phyloP scores from a whole-genome alignment of 73 alveolate species.

The Breviolum minutum region DNA sequence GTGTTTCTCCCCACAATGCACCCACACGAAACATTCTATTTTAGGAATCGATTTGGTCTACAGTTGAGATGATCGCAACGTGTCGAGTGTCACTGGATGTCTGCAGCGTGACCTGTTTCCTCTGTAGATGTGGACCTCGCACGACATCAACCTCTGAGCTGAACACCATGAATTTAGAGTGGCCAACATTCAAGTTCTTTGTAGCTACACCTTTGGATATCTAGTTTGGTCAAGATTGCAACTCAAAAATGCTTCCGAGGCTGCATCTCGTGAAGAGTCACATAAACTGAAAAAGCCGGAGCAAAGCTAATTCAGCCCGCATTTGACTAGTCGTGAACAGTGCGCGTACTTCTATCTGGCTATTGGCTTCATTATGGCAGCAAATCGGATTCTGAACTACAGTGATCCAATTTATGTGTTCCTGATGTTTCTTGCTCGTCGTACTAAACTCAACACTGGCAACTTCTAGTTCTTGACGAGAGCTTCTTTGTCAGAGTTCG shows the following conservation, averaged over 20 bases:
- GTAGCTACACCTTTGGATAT: not conserved
- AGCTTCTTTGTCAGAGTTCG: no score
- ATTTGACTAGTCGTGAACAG: not conserved
- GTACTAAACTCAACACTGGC: no score
- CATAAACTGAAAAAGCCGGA: not conserved
- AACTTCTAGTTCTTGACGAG: no score
- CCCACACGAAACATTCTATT: no score
- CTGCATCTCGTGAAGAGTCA: conserved; percentile 29
- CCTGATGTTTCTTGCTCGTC: no score
- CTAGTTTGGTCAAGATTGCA: not conserved
- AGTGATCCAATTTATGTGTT: no score
- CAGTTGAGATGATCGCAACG: no score
- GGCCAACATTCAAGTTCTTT: not conserved
- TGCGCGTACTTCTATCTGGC: no score
- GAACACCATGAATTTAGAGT: not conserved
- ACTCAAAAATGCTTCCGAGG: not conserved
- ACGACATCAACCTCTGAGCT: conserved; percentile 1
- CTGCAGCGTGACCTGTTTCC: conserved; percentile 47
- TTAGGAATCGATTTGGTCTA: no score
- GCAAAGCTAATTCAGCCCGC: not conserved
- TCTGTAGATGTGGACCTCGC: conserved; percentile 36
- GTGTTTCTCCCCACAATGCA: no score
- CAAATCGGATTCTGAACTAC: no score
- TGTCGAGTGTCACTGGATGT: not conserved
- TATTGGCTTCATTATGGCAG: no score